Base-by-base conservation (phyloP, 2,329 filamentous ascomycete genomes). In the Moelleriella libera region DNA sequence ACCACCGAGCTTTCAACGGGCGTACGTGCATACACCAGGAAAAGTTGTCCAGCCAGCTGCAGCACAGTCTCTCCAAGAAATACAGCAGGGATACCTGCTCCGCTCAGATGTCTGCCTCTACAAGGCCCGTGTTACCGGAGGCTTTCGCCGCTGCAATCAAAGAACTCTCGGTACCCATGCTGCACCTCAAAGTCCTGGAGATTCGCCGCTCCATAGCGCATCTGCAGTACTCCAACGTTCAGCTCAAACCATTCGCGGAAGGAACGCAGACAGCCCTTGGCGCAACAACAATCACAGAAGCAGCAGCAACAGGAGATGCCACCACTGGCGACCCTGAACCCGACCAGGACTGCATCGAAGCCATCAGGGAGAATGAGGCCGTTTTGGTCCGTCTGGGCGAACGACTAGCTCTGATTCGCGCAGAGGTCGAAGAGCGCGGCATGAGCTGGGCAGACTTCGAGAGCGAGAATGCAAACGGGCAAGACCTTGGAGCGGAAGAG, bases 151-250 rank as follows among this genome's bases (percentile, higher is more conserved):
- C 71, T 51, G 85, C 85, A 29, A 72, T 89, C 54, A 69, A 73
- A 53, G 76, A 81, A 50, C 78, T 89, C 48, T 76, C 83, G 41
- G 61, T 82, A 53, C 72, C 75, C 52, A 74, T 74, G 49, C 79
- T 89, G 6, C 80, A 84, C 64, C 72, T 83, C 63, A 88, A 88
- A 65, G 76, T 83, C 50, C 76, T 83, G 59, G 85, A 89, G 63
- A 72, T 89, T 51, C 78, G 77, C 60, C 88, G 88, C 72, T 78
- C 73, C 55, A 82, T 88, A 59, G 72, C 75, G 29, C 83, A 89
- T 63, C 78, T 89, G 30, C 75, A 82, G 57, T 80, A 80, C 62
- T 85, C 80, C 52, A 89, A 88, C 66, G 74, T 75, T 52, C 78
- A 88, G 61, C 79, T 88, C 49, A 70, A 74, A 48, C 82, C 83